Evolutionary conservation across 768 basidiomycete species (phyloP), one percentile per base, ranked within the genome.

Genomic region (Amanita exitialis): DNA sequence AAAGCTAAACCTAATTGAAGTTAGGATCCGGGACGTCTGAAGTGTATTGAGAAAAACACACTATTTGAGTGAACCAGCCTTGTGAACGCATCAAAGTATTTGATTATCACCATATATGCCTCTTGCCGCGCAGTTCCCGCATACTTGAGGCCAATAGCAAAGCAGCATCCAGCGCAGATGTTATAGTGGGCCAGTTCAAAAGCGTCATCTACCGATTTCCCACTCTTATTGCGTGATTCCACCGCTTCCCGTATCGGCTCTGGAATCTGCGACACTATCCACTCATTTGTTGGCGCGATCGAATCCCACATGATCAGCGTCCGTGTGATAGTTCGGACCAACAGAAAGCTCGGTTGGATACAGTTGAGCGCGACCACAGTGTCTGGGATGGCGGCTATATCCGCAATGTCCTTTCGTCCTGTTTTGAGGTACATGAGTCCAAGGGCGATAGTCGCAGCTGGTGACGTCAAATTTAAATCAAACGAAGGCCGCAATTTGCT

Each of bases 351-450:
- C 3, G 93, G 92, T 51, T 93, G 91, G 35, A 97, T 79, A 39
- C 81, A 80, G 60, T 95, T 88, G 50, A 98, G 71, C 3, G 81
- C 80, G 21, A 88, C 70, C 3, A 84, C 71, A 0, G 90, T 89
- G 55, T 86, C 80, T 0, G 96, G 95, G 23, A 97, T 79, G 7
- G 78, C 77, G 18, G 98, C 69, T 35, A 91, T 80, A 52, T 90
- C 87, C 0, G 92, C 91, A 6, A 98, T 79, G 55, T 97, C 95
- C 55, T 76, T 73, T 28, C 91, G 78, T 38, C 82, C 81, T 0
- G 91, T 93, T 53, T 82, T 79, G 44, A 99, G 72, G 64, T 91
- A 98, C 91, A 96, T 96, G 20, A 99, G 65, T 1, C 88, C 93
- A 13, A 99, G 67, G 0, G 90, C 93, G 16, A 95, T 78, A 2